Evolutionary conservation across 176 grass and related monocot genomes (phyloP).

Genomic region (Triticum aestivum): IWGSC_CS_RefSeq_v2.1 NC_057800.1:552905645-552906144

Average conservation of each 20-base stretch:
- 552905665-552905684: slow-evolving; percentile 65
- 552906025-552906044: neutral
- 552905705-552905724: slow-evolving; percentile 78
- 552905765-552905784: slow-evolving; percentile 99
- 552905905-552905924: neutral
- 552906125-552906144: neutral
- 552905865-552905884: neutral
- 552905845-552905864: slow-evolving; percentile 62
- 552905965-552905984: neutral
- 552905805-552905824: slow-evolving; percentile 90
- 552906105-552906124: neutral
- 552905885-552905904: neutral
- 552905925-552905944: slow-evolving; percentile 16
- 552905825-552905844: slow-evolving; percentile 81
- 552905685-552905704: slow-evolving; percentile 78
- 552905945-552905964: neutral
- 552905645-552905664: slow-evolving; percentile 72
- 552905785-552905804: slow-evolving; percentile 78
- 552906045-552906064: neutral
- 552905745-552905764: slow-evolving; percentile 54
- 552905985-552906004: slow-evolving; percentile 1
- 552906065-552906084: neutral
- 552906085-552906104: slow-evolving; percentile 7
- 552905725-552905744: slow-evolving; percentile 62
- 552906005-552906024: slow-evolving; percentile 7